Evolutionary conservation across 306 rosid species (phyloP).

Genomic region (Lotus japonicus): DNA sequence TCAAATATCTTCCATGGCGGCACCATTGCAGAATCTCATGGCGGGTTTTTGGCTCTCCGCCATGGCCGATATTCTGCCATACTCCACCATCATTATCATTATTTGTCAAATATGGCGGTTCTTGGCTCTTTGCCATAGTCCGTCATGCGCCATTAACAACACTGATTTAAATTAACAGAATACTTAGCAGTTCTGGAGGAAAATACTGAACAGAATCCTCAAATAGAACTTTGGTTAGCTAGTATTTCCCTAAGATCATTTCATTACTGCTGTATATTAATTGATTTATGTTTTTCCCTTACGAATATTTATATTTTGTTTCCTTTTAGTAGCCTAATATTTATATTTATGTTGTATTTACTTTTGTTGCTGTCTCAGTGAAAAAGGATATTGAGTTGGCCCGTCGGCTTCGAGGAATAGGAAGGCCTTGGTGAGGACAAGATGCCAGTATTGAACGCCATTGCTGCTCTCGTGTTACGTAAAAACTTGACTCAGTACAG

Average conservation of each 20-base stretch:
- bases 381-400: slow-evolving; percentile 89
- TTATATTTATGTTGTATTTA: slow-evolving; percentile 18
- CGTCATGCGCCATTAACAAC: too few relatives aligned
- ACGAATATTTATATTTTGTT: not conserved
- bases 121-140: too few relatives aligned
- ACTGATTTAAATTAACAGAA: too few relatives aligned
- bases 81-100: too few relatives aligned
- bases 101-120: too few relatives aligned
- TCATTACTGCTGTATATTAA: not conserved
- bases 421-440: slow-evolving; percentile 60
- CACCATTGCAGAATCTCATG: too few relatives aligned
- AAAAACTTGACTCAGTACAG: not conserved
- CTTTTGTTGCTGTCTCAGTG: slow-evolving; percentile 44
- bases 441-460: not conserved
- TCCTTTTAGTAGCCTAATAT: not conserved
- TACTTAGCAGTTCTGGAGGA: too few relatives aligned
- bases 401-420: slow-evolving; percentile 61
- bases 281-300: not conserved
- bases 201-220: not conserved
- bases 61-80: too few relatives aligned
- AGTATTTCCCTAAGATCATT: not conserved
- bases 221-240: not conserved
- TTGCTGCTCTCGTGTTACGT: not conserved
- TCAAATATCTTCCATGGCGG: too few relatives aligned
- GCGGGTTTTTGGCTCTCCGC: too few relatives aligned